These are phyloP conservation scores for Periconia digitata DNA, from an alignment of 2,329 filamentous ascomycete genomes.

Conservation along the genomic window DNA sequence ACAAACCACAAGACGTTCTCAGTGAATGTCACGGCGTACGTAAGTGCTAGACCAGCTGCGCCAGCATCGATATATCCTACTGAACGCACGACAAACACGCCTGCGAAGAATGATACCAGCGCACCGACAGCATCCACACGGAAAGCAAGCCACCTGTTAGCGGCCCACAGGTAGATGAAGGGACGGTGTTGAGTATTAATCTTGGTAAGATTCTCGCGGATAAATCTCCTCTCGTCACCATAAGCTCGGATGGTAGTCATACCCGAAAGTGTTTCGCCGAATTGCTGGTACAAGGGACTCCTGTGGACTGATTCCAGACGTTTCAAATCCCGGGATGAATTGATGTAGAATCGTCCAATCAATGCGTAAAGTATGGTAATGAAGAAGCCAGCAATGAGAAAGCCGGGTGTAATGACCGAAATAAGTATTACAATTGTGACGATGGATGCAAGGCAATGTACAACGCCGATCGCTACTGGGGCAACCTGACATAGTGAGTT, in stretches of 20 bases:
- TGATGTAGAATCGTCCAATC: constrained; percentile 85
- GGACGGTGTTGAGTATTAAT: constrained; percentile 91
- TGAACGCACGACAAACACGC: constrained; percentile 83
- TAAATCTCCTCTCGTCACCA: constrained; percentile 89
- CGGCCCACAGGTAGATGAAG: constrained; percentile 95
- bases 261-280: constrained; percentile 90
- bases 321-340: constrained; percentile 92
- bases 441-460: constrained; percentile 68
- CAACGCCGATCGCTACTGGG: constrained; percentile 78
- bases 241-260: constrained; percentile 98
- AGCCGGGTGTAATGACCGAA: constrained; percentile 83
- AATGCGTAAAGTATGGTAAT: constrained; percentile 82
- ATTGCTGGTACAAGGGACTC: constrained; percentile 95
- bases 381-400: constrained; percentile 82
- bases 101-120: constrained; percentile 89
- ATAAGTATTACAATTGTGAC: constrained; percentile 87
- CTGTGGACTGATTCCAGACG: constrained; percentile 90
- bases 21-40: constrained; percentile 94
- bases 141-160: constrained; percentile 95
- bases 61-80: constrained; percentile 84
- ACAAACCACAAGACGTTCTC: constrained; percentile 98
- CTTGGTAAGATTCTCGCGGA: constrained; percentile 82
- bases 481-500: constrained; percentile 48
- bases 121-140: constrained; percentile 89
- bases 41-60: constrained; percentile 88